Base-by-base conservation (phyloP, 345 rosid species). In the Sonneratia alba region DNA sequence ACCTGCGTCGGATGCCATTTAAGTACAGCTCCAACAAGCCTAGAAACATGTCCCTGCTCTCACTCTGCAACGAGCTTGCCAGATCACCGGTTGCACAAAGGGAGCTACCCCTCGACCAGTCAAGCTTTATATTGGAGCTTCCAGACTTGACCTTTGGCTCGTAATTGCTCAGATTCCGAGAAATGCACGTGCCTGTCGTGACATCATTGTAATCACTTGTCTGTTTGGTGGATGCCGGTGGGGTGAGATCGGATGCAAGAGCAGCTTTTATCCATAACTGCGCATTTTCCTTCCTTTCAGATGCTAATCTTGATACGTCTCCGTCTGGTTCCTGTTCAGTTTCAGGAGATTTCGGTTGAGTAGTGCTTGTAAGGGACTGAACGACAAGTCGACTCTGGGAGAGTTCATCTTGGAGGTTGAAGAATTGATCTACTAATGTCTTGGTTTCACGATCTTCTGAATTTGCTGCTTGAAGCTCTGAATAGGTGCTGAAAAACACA, bases 201-300 rank as follows among this genome's bases (percentile, higher is more conserved):
- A 1, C 3, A 15, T 13, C 13, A 4, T 14, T 3, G 37, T 34
- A 27, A 34, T 62, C 66, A 27, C 66, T 62, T 27, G 66, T 12
- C 71, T 70, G 66, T 42, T 62, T 47, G 6, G 66, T 37, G 16
- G 74, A 69, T 59, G 83, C 69, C 74, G 70, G 66, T 24, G 79
- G 76, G 68, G 69, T 71, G 14, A 92, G 89, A 80, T 92, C 88
- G 15, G 80, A 83, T 62, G 84, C 90, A 42, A 87, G 47, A 5
- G 91, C 90, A 62, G 87, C 80, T 86, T 84, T 86, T 66, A 85
- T 78, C 87, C 93, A 88, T 45, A 76, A 74, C 40, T 69, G 63
- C 14, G 89, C 89, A 74, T 82, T 87, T 73, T 75, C 78, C 67
- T 76, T 85, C 74, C 88, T 81, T 3, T 88, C 88, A 4, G 73